Percentiles rank a stretch among this genome's conserved stretches.
Conservation (phyloP, 495 filamentous ascomycete genomes). For the Amorphotheca resinae region DNA sequence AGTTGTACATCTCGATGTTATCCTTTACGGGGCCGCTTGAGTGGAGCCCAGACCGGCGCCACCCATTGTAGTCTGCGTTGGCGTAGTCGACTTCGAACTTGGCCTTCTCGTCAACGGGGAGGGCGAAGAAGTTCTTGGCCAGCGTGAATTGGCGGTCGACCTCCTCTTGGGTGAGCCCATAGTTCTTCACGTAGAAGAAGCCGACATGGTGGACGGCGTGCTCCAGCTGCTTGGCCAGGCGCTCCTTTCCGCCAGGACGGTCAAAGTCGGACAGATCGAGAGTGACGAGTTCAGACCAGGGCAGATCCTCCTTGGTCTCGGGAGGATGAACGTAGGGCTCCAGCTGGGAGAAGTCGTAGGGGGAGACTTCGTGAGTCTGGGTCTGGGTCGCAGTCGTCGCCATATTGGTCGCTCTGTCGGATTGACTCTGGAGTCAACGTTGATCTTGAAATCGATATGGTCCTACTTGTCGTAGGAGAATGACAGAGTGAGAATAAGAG, state of each 20-base stretch:
- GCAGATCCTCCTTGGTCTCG: conserved; percentile 22
- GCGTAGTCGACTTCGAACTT: conserved; percentile 31
- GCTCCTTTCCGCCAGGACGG: conserved; percentile 38
- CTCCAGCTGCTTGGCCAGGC: conserved; percentile 42
- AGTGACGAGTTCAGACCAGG: conserved; percentile 44
- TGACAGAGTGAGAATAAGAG: too few relatives aligned
- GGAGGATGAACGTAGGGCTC: conserved; percentile 11
- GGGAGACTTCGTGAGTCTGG: too few relatives aligned
- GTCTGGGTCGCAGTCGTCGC: too few relatives aligned
- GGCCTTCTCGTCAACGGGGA: conserved; percentile 37
- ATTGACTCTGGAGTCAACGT: too few relatives aligned
- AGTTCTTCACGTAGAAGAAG: conserved; percentile 52
- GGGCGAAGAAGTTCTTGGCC: conserved; percentile 39
- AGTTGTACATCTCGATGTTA: conserved; percentile 45
- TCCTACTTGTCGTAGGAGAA: too few relatives aligned
- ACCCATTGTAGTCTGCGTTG: conserved; percentile 35
- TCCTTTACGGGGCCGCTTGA: conserved; percentile 33
- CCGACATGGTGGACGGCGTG: conserved; percentile 44
- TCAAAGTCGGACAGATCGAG: conserved; percentile 40
- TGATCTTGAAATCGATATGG: too few relatives aligned
- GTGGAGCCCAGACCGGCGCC: conserved; percentile 26
- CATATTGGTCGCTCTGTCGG: too few relatives aligned
- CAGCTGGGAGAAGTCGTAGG: conserved; percentile 28
- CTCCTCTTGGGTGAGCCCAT: conserved; percentile 45
- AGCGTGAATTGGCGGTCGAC: conserved; percentile 48